phyloP scores from a whole-genome alignment of 2,329 filamentous ascomycete genomes.

The Colletotrichum sidae region DNA sequence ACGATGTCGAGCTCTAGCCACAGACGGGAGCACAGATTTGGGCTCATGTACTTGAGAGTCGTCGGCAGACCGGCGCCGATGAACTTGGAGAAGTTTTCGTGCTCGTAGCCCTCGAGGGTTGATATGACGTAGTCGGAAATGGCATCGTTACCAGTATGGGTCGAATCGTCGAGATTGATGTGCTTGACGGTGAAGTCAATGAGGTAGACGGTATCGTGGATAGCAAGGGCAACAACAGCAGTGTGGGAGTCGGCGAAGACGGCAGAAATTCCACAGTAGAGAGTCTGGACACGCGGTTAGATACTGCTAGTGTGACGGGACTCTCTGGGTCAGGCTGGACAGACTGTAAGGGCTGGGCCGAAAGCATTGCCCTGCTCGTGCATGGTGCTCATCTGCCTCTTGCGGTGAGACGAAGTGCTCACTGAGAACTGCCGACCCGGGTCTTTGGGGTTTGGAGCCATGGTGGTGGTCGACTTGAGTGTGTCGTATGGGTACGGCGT shows the following conservation, averaged over 20 bases:
- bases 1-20: constrained; percentile 84
- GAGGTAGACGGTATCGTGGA: constrained; percentile 80
- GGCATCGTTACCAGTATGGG: constrained; percentile 54
- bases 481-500: neutral
- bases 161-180: constrained; percentile 58
- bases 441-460: constrained; percentile 18
- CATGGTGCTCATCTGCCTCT: constrained; percentile 58
- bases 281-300: constrained; percentile 53
- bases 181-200: constrained; percentile 76
- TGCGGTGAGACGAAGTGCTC: constrained; percentile 58
- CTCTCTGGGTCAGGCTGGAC: constrained; percentile 24
- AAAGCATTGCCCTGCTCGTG: constrained; percentile 56
- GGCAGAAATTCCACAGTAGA: constrained; percentile 73
- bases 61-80: constrained; percentile 78
- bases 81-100: constrained; percentile 78
- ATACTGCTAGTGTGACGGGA: neutral
- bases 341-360: constrained; percentile 60
- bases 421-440: constrained; percentile 55
- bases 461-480: neutral
- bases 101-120: constrained; percentile 69
- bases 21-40: constrained; percentile 74
- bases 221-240: constrained; percentile 72
- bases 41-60: constrained; percentile 69
- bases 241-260: constrained; percentile 61
- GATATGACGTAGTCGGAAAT: constrained; percentile 71